These are phyloP conservation scores for Colletotrichum echinochloae DNA, from an alignment of 2,329 filamentous ascomycete genomes.

Conservation along the genomic window DNA sequence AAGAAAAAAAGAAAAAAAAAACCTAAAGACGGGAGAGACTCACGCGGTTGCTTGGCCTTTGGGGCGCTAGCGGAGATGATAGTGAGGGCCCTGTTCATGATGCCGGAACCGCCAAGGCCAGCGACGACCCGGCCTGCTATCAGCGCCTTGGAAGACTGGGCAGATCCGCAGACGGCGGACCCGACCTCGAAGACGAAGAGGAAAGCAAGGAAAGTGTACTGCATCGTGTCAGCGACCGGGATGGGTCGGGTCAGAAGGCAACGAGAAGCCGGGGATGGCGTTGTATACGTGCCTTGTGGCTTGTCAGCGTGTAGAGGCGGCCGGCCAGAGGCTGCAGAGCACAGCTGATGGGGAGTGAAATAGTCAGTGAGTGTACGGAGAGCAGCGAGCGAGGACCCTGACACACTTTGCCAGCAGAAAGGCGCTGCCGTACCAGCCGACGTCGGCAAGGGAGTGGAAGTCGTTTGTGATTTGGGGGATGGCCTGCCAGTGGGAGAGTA, in stretches of 20 bases:
- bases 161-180: slow-evolving; percentile 60
- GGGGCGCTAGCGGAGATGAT: slow-evolving; percentile 50
- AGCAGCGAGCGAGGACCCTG: too few relatives aligned
- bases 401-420: too few relatives aligned
- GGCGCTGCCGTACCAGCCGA: too few relatives aligned
- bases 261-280: too few relatives aligned
- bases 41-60: too few relatives aligned
- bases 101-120: slow-evolving; percentile 59
- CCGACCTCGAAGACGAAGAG: slow-evolving; percentile 52
- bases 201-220: slow-evolving; percentile 47
- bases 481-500: too few relatives aligned
- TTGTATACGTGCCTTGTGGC: slow-evolving; percentile 48
- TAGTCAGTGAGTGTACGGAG: slow-evolving; percentile 43
- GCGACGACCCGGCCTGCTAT: slow-evolving; percentile 63
- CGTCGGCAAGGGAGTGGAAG: too few relatives aligned
- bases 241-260: too few relatives aligned
- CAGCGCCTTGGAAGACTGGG: slow-evolving; percentile 56
- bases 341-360: slow-evolving; percentile 49
- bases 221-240: too few relatives aligned
- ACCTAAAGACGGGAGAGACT: too few relatives aligned
- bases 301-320: slow-evolving; percentile 60
- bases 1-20: too few relatives aligned
- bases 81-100: slow-evolving; percentile 53
- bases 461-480: too few relatives aligned
- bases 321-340: slow-evolving; percentile 64